Evolutionary conservation across 2,329 filamentous ascomycete species (phyloP), one percentile per base, ranked within the genome.

Genomic region (Monosporascus cannonballus): DNA sequence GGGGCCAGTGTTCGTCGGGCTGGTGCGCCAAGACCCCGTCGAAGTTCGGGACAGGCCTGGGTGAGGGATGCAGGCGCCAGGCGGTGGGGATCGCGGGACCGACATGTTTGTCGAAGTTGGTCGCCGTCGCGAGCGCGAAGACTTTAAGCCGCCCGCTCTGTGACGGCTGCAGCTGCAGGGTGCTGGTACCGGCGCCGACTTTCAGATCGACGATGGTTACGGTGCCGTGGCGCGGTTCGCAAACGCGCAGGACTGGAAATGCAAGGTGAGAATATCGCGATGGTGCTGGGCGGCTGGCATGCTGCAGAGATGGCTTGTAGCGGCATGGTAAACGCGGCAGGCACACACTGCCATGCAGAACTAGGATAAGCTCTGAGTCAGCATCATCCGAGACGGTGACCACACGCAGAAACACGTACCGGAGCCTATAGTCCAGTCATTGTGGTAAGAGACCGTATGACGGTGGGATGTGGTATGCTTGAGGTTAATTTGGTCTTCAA

Each of bases 1-100:
- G 58, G 8, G 63, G 36, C 60, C 61, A 64, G 51, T 62, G 48
- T 0, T 38, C 17, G 9, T 63, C 60, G 0, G 59, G 49, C 37
- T 56, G 22, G 7, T 51, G 14, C 2, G 52, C 47, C 34, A 49
- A 18, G 8, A 63, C 30, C 3, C n/a, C 25, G 6, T 47, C 50
- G 24, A 64, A 60, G 25, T 59, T 48, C 0, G 60, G 59, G 6
- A 24, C 53, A 4, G 61, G 59, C 18, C 51, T 52, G 4, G 56
- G 57, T 3, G 54, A 50, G 2, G 59, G 59, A 14, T 49, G 24
- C 1, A 53, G 49, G 2, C 20, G 36, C 55, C 60, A 60, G 15
- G 34, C 47, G 5, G 44, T 49, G 0, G 48, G 34, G 18, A 48
- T 53, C 4, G 54, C 48, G 1, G 60, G 57, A 1, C 60, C 57